Evolutionary conservation across 1,284 basidiomycete genomes (phyloP), one percentile per base, ranked within the genome.

Genomic region (Ceratobasidium sp.): DNA sequence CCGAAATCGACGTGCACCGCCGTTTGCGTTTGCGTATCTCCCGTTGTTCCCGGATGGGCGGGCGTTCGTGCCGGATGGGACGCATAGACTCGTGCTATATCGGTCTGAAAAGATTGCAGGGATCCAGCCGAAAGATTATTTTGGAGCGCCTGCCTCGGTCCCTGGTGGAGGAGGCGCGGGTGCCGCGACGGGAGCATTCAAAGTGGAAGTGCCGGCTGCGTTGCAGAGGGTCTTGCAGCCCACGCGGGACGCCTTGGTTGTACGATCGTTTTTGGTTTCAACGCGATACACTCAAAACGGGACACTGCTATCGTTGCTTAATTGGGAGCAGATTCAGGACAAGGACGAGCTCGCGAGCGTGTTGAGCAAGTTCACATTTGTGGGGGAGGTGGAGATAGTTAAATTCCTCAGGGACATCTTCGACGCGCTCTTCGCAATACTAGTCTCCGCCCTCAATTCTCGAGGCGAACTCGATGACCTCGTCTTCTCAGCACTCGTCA

Each of bases 341-440:
- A 87, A 89, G 74, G 89, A 90, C 8, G 82, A 90, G 14, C 87
- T 98, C 31, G 87, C 90, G 17, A 89, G 89, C 0, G 90, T 94
- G 15, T 87, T 99, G 69, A 88, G 89, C 78, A 91, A 95, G 82
- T 96, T 99, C 82, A 93, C 93, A 1, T 98, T 97, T 80, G 95
- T 98, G 6, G 92, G 93, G 14, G 95, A 96, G 81, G 91, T 93
- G 7, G 95, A 97, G 83, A 96, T 99, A 66, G 94, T 97, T 83
- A 98, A 98, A 82, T 98, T 98, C 83, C 86, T 99, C 11, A 89
- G 92, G 44, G 89, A 96, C 80, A 95, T 98, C 74, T 96, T 99
- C 79, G 95, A 99, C 80, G 91, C 96, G 0, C 89, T 99, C 9
- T 99, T 99, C 81, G 93, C 90, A 19, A 96, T 99, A 77, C 86